Evolutionary conservation across 257 asterid species (phyloP).

Genomic region (Solanum virginianum): DNA sequence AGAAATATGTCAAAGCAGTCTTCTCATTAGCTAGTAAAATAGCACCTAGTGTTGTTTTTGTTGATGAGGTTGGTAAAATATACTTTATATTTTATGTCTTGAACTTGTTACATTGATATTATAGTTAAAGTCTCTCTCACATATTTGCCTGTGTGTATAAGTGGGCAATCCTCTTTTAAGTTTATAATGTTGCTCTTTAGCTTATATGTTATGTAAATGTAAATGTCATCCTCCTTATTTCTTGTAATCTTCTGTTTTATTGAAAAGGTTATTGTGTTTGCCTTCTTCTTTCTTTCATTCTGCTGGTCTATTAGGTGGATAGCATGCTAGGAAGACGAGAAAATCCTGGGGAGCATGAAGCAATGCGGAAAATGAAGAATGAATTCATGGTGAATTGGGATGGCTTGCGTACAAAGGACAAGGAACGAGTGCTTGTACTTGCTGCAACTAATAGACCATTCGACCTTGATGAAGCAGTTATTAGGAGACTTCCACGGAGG

Average conservation of each 20-base stretch:
- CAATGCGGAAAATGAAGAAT: conserved; percentile 97
- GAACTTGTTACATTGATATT: neutral
- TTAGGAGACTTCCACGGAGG: conserved; percentile 95
- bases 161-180: neutral
- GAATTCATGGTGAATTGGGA: conserved; percentile 96
- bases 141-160: neutral
- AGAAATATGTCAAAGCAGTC: conserved; percentile 85
- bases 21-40: conserved; percentile 86
- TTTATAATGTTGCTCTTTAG: neutral
- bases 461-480: conserved; percentile 96
- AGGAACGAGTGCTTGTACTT: conserved; percentile 86
- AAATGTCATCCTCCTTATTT: neutral
- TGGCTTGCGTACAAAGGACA: conserved; percentile 91
- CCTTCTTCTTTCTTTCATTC: neutral
- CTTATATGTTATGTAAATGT: neutral
- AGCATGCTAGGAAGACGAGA: conserved; percentile 96
- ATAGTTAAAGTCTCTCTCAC: neutral
- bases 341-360: conserved; percentile 94
- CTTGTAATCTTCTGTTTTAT: neutral
- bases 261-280: neutral
- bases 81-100: neutral
- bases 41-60: conserved; percentile 74
- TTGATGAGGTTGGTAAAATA: conserved; percentile 60
- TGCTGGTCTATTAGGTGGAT: conserved; percentile 47
- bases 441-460: conserved; percentile 94